These are phyloP conservation scores for Diplocarpon rosae DNA, from an alignment of 2,329 filamentous ascomycete genomes.

Conservation along the genomic window DNA sequence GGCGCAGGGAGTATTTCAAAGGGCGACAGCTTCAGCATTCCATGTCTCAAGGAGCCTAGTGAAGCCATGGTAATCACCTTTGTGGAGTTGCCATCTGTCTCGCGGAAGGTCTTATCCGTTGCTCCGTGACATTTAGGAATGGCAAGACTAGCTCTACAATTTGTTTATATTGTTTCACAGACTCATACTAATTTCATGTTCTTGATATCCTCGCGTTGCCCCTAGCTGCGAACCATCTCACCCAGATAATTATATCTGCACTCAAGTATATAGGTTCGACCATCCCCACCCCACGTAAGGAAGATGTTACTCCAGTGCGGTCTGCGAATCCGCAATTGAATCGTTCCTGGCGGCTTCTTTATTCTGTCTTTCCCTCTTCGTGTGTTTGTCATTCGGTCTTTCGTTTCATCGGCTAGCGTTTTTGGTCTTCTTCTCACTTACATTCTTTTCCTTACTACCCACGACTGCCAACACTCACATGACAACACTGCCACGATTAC, in stretches of 20 bases:
- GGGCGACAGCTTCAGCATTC: constrained; percentile 13
- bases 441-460: not conserved
- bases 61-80: no score
- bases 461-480: no score
- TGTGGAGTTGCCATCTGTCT: no score
- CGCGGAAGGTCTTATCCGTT: constrained; percentile 17
- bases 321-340: constrained; percentile 1
- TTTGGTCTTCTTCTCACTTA: not conserved
- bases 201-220: constrained; percentile 15
- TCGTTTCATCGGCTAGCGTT: constrained; percentile 12
- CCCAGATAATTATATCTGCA: constrained; percentile 1
- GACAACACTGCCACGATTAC: no score
- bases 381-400: constrained; percentile 3
- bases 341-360: constrained; percentile 8
- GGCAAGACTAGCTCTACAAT: constrained; percentile 12
- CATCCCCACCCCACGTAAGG: not conserved
- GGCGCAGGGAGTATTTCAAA: not conserved
- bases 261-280: constrained; percentile 1
- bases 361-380: constrained; percentile 12
- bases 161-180: constrained; percentile 20
- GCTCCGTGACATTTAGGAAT: constrained; percentile 21
- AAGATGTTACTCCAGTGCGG: not conserved
- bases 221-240: constrained; percentile 18
- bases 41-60: constrained; percentile 4
- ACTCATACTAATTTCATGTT: constrained; percentile 22